Evolutionary conservation across 495 filamentous ascomycete species (phyloP), one percentile per base, ranked within the genome.

Genomic region (Talaromyces proteolyticus): DNA sequence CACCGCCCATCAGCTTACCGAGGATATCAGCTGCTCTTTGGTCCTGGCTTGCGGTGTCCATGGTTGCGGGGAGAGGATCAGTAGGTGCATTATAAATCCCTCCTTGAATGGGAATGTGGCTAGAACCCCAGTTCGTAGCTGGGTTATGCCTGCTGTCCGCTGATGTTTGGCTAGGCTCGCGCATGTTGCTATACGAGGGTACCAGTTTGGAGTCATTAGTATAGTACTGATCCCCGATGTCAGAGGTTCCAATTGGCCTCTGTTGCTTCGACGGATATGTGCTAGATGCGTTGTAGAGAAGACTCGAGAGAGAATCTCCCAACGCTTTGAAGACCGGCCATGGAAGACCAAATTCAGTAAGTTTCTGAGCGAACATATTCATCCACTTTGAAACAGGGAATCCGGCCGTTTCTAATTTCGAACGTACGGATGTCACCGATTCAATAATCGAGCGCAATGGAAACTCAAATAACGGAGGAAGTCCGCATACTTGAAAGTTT

Each of bases 391-490:
- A 42, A 49, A 72, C 72, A 3, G 71, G 67, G 40, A 73, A 74
- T 1, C 54, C 53, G 21, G 67, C 65, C 0, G 58, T 54, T 26
- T 72, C 66, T 18, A 63, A 53, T 7, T 54, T 62, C n/a, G 64
- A 60, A 16, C 62, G 65, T 29, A 72, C 49, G 5, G 57, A 56
- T 14, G 64, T 61, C 2, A 68, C 67, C 24, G 72, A 64, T 42
- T 73, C 64, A 2, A 60, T 52, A 5, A 74, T 70, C 4, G 68
- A 72, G 6, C 65, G 67, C 20, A 75, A 47, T 7, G 60, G 56
- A 16, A 68, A 58, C 47, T 75, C 72, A 19, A 76, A 76, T 4
- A 75, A 56, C 0, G 75, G 75, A 4, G 75, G 73, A 1, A 77
- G 55, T 38, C 69, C 70, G 34, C 74, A 73, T 25, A 70, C 61